Conservation (phyloP, 192 early-diverging fungal genomes). For the Linderina pennispora region DNA sequence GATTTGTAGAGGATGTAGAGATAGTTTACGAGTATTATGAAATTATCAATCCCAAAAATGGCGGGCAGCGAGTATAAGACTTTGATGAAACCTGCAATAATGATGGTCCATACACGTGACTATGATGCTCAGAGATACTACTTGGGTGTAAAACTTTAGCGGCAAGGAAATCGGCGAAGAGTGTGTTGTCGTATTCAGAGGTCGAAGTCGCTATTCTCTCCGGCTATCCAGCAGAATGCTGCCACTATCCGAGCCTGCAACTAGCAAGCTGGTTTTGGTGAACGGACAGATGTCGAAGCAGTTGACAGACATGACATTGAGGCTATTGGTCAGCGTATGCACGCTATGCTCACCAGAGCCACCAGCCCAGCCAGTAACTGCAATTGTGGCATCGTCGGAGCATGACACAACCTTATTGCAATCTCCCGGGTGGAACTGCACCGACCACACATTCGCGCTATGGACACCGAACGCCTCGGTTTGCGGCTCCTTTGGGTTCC, state of each 20-base stretch:
- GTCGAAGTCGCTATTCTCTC: no score
- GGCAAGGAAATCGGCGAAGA: no score
- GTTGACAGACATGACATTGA: conserved; percentile 40
- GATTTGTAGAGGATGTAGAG: no score
- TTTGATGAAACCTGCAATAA: no score
- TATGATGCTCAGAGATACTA: no score
- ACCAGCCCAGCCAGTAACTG: conserved; percentile 31
- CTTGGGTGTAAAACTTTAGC: no score
- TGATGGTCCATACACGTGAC: no score
- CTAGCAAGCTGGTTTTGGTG: conserved; percentile 22
- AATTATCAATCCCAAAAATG: no score
- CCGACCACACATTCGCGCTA: conserved; percentile 29
- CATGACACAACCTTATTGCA: conserved; percentile 32
- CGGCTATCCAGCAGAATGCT: conserved; percentile 41
- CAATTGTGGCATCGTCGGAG: conserved; percentile 44
- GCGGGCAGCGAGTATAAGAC: no score
- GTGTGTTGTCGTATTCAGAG: no score
- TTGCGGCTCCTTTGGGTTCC: conserved; percentile 23
- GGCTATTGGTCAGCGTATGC: conserved; percentile 22
- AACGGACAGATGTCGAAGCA: conserved; percentile 41
- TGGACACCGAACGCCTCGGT: conserved; percentile 36
- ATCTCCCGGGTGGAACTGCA: conserved; percentile 37
- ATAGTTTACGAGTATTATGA: no score
- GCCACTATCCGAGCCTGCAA: conserved; percentile 46
- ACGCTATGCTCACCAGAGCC: not conserved